Conservation (phyloP, 805 yeast species). For the Saturnispora kantuleensis region DNA sequence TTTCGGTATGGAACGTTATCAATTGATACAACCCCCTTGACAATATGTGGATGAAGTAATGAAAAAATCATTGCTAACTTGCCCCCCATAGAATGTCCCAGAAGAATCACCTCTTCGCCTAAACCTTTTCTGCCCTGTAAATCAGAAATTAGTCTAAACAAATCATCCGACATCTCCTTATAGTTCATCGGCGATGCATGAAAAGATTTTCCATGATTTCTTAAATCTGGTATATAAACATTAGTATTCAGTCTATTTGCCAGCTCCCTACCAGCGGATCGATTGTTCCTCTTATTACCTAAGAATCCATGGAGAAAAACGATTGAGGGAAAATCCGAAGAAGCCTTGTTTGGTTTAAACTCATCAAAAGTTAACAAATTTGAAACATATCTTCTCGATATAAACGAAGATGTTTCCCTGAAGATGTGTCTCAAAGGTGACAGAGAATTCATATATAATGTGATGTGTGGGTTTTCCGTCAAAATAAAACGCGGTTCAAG, state of each 20-base stretch:
- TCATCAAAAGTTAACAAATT: constrained; percentile 5
- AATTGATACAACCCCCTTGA: constrained; percentile 48
- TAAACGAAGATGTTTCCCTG: background rate
- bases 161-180: constrained; percentile 70
- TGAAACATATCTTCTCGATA: background rate
- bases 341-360: background rate
- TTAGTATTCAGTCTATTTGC: constrained; percentile 38
- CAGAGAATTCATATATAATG: background rate
- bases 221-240: constrained; percentile 59
- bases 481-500: background rate
- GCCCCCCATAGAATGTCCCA: constrained; percentile 89
- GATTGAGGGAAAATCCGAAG: constrained; percentile 39
- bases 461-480: no score
- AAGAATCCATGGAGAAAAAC: constrained; percentile 81
- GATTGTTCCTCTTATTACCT: constrained; percentile 70
- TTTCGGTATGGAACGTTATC: constrained; percentile 70
- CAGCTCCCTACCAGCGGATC: constrained; percentile 58
- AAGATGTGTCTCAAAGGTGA: background rate
- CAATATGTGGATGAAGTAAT: constrained; percentile 51
- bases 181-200: constrained; percentile 62
- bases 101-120: constrained; percentile 28
- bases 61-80: constrained; percentile 84
- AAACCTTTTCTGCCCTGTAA: constrained; percentile 8
- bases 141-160: constrained; percentile 40
- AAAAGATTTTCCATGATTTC: constrained; percentile 90